phyloP scores from a whole-genome alignment of 148 eudicot species.

The Vaccinium myrtillus region DNA sequence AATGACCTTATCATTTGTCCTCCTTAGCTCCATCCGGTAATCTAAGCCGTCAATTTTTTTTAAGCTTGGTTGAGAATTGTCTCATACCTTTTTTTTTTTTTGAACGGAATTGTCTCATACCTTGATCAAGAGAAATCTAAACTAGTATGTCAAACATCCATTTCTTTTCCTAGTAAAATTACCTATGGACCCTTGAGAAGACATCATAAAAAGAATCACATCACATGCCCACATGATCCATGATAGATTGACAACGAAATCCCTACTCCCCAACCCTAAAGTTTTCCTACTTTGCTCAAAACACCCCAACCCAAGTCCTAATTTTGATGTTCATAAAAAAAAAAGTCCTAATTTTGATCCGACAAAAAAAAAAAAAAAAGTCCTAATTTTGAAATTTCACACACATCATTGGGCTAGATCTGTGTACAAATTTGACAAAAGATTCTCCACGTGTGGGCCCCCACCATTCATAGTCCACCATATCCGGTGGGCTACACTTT shows the following conservation, averaged over 20 bases:
- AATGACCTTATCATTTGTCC: no score
- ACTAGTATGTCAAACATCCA: neutral
- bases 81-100: no score
- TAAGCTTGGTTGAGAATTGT: no score
- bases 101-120: no score
- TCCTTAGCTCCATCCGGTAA: no score
- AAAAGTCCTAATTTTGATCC: neutral
- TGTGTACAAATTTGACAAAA: neutral
- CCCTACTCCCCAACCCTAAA: neutral
- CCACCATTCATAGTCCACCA: slow-evolving; percentile 14
- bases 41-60: no score
- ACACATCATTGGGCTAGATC: slow-evolving; percentile 15
- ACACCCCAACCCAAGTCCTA: neutral
- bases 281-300: no score
- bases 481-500: slow-evolving; percentile 11
- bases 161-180: neutral
- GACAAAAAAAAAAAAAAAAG: no score
- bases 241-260: neutral
- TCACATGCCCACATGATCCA: neutral
- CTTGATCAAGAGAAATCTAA: no score
- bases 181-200: no score
- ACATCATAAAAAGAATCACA: no score
- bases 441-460: slow-evolving; percentile 2
- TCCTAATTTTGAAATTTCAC: neutral
- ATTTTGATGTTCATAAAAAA: neutral